These are phyloP conservation scores for Amylostereum areolatum DNA, from an alignment of 1,284 basidiomycete genomes.

Conservation along the genomic window DNA sequence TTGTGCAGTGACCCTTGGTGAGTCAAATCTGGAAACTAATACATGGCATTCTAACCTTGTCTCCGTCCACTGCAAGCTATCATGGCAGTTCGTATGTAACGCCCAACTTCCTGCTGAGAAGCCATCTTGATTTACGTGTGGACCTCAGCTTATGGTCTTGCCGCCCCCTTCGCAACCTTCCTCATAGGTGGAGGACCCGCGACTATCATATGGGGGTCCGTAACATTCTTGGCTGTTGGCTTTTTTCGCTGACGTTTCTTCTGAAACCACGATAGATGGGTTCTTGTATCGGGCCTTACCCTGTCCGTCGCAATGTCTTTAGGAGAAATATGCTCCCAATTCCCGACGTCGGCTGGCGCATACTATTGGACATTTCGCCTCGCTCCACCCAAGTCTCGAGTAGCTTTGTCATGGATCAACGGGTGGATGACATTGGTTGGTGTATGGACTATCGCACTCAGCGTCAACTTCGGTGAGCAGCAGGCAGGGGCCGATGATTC, in stretches of 20 bases:
- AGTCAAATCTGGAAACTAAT: not conserved
- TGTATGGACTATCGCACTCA: slow-evolving; percentile 47
- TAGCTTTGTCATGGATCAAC: slow-evolving; percentile 48
- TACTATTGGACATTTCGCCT: slow-evolving; percentile 55
- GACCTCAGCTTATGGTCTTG: slow-evolving; percentile 40
- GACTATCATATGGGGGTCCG: slow-evolving; percentile 48
- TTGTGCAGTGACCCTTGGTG: slow-evolving; percentile 5
- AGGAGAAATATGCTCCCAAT: slow-evolving; percentile 50
- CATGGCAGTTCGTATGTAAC: slow-evolving; percentile 5
- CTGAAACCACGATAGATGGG: slow-evolving; percentile 28
- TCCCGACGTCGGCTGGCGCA: slow-evolving; percentile 51
- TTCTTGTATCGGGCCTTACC: slow-evolving; percentile 39
- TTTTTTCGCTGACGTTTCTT: not conserved
- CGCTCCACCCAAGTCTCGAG: slow-evolving; percentile 33
- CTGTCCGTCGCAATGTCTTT: slow-evolving; percentile 43
- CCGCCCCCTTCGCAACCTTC: slow-evolving; percentile 48
- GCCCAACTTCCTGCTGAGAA: not conserved
- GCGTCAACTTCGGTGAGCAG: slow-evolving; percentile 43
- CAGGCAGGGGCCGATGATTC: not conserved
- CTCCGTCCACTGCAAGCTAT: slow-evolving; percentile 1
- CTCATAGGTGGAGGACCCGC: slow-evolving; percentile 46
- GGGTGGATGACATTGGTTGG: slow-evolving; percentile 54
- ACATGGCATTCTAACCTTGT: not conserved
- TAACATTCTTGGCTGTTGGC: not conserved
- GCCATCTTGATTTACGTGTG: slow-evolving; percentile 4